Evolutionary conservation across 345 rosid genomes (phyloP).

Genomic region (Clarkia xantiana): DNA sequence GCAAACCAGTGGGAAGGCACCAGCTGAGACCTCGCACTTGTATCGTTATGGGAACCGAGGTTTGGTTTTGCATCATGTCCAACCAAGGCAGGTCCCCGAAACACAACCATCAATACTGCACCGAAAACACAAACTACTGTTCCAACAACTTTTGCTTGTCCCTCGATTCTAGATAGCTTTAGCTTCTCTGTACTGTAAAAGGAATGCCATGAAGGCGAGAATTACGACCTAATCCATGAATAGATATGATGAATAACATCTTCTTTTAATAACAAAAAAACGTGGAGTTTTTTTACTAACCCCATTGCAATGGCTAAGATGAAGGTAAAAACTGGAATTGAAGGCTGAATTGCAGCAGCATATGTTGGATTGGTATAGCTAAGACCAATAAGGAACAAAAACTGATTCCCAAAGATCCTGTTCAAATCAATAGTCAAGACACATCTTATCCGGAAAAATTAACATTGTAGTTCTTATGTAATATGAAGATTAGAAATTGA

Average conservation of each 20-base stretch:
- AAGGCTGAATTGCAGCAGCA: constrained; percentile 96
- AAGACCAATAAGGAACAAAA: constrained; percentile 87
- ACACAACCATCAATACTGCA: constrained; percentile 74
- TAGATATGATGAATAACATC: no score
- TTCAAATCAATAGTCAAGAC: constrained; percentile 7
- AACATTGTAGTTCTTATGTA: no score
- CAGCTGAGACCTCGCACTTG: constrained; percentile 70
- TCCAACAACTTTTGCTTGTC: constrained; percentile 82
- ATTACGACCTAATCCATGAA: not conserved
- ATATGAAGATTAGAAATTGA: no score
- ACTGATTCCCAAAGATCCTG: constrained; percentile 97
- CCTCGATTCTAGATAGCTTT: constrained; percentile 64
- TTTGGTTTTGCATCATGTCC: constrained; percentile 39
- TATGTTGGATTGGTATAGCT: constrained; percentile 93
- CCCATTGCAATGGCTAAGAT: constrained; percentile 83
- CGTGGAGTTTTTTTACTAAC: constrained; percentile 22
- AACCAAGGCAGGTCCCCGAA: constrained; percentile 74
- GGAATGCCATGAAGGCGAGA: constrained; percentile 11
- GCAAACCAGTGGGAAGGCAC: constrained; percentile 74
- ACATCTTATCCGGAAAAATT: not conserved
- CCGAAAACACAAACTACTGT: constrained; percentile 73
- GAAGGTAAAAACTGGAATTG: constrained; percentile 95
- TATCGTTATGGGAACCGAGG: constrained; percentile 32
- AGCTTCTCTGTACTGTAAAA: constrained; percentile 93
- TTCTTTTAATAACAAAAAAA: not conserved